Conservation (phyloP, 805 yeast species). For the Candida taoyuanica region DNA sequence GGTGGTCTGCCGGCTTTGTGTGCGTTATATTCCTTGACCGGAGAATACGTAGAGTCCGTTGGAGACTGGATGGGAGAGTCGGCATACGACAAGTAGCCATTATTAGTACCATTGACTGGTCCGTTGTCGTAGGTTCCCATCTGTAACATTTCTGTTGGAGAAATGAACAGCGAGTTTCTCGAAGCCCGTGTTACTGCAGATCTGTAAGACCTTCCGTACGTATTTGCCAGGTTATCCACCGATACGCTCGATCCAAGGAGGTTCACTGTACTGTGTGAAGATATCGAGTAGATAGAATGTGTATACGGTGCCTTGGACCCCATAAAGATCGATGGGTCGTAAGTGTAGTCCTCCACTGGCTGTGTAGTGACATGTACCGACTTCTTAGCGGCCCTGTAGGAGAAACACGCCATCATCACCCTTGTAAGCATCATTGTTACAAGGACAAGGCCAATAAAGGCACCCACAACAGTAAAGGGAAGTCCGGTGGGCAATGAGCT, state of each 20-base stretch:
- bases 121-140: slow-evolving; percentile 11
- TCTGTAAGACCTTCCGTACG: slow-evolving; percentile 24
- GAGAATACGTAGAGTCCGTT: neutral
- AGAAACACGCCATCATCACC: slow-evolving; percentile 22
- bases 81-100: slow-evolving; percentile 8
- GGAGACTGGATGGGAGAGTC: slow-evolving; percentile 27
- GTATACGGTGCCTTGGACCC: slow-evolving; percentile 19
- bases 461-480: slow-evolving; percentile 74
- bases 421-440: slow-evolving; percentile 23
- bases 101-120: neutral
- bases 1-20: slow-evolving; percentile 39
- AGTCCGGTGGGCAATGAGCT: slow-evolving; percentile 58
- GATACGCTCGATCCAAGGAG: slow-evolving; percentile 20
- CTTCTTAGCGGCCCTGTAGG: slow-evolving; percentile 28
- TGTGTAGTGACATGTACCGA: slow-evolving; percentile 1
- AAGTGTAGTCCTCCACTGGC: slow-evolving; percentile 14
- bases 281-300: slow-evolving; percentile 28
- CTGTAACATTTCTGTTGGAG: slow-evolving; percentile 44
- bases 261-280: slow-evolving; percentile 29
- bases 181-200: slow-evolving; percentile 24
- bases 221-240: slow-evolving; percentile 14
- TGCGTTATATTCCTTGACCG: slow-evolving; percentile 2
- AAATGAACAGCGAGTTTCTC: slow-evolving; percentile 45
- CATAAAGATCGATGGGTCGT: slow-evolving; percentile 21
- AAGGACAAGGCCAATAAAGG: slow-evolving; percentile 48